Evolutionary conservation across 1,284 basidiomycete genomes (phyloP).

Genomic region (Ustilago shanxiensis): DNA sequence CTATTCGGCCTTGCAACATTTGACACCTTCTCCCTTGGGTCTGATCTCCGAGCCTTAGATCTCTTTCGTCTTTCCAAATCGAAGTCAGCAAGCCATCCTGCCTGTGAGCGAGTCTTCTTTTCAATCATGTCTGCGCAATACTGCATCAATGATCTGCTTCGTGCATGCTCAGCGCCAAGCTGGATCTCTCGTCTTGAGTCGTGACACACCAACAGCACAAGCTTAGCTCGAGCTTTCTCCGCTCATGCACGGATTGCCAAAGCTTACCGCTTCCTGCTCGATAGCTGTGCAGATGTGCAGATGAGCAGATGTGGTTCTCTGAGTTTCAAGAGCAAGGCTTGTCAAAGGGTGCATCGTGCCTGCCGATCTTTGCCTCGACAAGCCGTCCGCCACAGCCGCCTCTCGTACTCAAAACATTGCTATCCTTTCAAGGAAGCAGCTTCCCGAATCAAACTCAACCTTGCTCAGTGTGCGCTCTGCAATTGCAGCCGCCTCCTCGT

Average conservation of each 20-base stretch:
- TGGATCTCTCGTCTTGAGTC: neutral
- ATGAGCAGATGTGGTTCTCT: conserved; percentile 1
- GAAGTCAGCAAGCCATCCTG: neutral
- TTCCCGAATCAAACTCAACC: neutral
- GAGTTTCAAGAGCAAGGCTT: conserved; percentile 4
- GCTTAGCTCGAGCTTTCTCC: neutral
- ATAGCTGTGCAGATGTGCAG: neutral
- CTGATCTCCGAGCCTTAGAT: conserved; percentile 3
- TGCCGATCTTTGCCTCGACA: conserved; percentile 5
- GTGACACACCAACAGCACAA: neutral
- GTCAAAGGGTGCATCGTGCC: conserved; percentile 8
- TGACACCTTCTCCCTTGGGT: neutral
- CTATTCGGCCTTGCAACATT: neutral
- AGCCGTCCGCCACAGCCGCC: conserved; percentile 8
- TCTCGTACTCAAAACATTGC: conserved; percentile 8
- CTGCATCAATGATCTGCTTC: conserved; percentile 8
- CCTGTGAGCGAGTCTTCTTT: conserved; percentile 1
- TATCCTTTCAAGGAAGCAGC: neutral
- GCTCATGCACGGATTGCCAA: conserved; percentile 5
- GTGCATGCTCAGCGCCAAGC: conserved; percentile 6
- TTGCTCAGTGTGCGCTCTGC: neutral
- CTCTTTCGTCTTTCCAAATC: neutral
- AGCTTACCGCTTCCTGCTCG: conserved; percentile 3
- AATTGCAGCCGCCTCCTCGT: conserved; percentile 5
- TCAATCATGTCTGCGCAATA: neutral